These are phyloP conservation scores for Kwoniella pini DNA, from an alignment of 768 basidiomycete species.

Conservation along the genomic window DNA sequence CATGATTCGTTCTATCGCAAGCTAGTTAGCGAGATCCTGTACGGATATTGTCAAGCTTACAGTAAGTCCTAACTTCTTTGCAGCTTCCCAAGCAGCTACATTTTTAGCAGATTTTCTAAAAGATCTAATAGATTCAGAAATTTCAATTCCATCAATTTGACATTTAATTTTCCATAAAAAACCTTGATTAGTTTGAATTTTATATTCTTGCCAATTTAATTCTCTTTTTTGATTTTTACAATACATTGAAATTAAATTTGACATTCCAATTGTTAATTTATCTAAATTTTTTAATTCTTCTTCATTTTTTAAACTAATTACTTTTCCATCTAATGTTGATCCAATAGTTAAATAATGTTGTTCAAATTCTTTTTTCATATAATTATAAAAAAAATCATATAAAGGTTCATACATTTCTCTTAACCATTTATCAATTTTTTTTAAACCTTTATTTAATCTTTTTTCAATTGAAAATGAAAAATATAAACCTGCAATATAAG, in stretches of 20 bases:
- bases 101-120: slow-evolving; percentile 44
- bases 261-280: slow-evolving; percentile 32
- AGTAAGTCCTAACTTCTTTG: slow-evolving; percentile 40
- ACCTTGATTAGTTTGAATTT: slow-evolving; percentile 39
- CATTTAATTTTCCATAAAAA: slow-evolving; percentile 38
- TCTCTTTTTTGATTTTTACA: slow-evolving; percentile 20
- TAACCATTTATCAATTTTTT: slow-evolving; percentile 42
- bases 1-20: too few relatives aligned
- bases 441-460: slow-evolving; percentile 22
- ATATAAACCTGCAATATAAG: slow-evolving; percentile 49
- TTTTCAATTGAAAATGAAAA: slow-evolving; percentile 35
- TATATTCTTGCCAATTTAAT: slow-evolving; percentile 36
- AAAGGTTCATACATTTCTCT: slow-evolving; percentile 50
- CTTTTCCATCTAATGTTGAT: slow-evolving; percentile 22
- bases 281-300: slow-evolving; percentile 37
- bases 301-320: slow-evolving; percentile 19
- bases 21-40: too few relatives aligned
- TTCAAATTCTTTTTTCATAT: slow-evolving; percentile 44
- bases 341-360: slow-evolving; percentile 36
- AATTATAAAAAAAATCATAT: slow-evolving; percentile 44
- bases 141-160: slow-evolving; percentile 35
- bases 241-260: slow-evolving; percentile 29
- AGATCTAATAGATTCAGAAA: slow-evolving; percentile 40
- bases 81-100: slow-evolving; percentile 43
- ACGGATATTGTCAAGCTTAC: too few relatives aligned